phyloP scores from a whole-genome alignment of 2,329 filamentous ascomycete species.

The Amphichorda felina region DNA sequence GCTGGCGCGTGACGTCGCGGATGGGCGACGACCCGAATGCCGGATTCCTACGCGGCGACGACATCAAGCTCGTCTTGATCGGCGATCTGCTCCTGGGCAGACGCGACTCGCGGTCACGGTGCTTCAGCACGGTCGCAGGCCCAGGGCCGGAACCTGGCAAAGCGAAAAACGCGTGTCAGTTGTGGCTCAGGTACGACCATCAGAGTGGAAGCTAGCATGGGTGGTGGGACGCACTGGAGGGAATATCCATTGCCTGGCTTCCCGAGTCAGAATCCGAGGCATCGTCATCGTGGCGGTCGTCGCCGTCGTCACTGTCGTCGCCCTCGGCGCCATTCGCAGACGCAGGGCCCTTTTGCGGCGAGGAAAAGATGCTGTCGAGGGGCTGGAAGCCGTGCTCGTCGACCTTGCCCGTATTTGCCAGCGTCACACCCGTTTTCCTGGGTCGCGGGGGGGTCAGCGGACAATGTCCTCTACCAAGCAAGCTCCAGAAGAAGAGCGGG shows the following conservation, averaged over 20 bases:
- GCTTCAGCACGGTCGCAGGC: constrained; percentile 39
- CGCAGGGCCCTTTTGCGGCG: constrained; percentile 48
- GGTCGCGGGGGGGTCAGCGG: too few relatives aligned
- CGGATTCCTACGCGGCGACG: constrained; percentile 50
- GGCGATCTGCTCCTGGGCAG: constrained; percentile 43
- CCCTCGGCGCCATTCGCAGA: constrained; percentile 11
- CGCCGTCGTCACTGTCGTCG: constrained; percentile 11
- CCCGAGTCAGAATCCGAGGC: constrained; percentile 12
- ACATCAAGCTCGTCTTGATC: constrained; percentile 47
- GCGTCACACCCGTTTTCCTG: constrained; percentile 81
- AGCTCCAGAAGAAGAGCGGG: too few relatives aligned
- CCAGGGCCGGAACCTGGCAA: constrained; percentile 37
- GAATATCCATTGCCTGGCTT: constrained; percentile 42
- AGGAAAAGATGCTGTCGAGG: constrained; percentile 80
- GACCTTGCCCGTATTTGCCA: constrained; percentile 67
- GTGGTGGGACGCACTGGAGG: constrained; percentile 26
- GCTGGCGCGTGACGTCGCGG: constrained; percentile 34
- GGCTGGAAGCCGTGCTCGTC: constrained; percentile 91
- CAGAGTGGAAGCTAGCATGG: constrained; percentile 8
- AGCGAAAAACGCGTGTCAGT: constrained; percentile 6
- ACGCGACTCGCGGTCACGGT: constrained; percentile 34
- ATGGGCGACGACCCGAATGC: constrained; percentile 41
- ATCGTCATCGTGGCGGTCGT: constrained; percentile 7
- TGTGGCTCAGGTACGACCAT: background rate
- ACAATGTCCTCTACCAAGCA: too few relatives aligned